Percentiles rank a stretch among this genome's conserved stretches.
phyloP scores from a whole-genome alignment of 2,329 filamentous ascomycete genomes.

The Didymella keratinophila region DNA sequence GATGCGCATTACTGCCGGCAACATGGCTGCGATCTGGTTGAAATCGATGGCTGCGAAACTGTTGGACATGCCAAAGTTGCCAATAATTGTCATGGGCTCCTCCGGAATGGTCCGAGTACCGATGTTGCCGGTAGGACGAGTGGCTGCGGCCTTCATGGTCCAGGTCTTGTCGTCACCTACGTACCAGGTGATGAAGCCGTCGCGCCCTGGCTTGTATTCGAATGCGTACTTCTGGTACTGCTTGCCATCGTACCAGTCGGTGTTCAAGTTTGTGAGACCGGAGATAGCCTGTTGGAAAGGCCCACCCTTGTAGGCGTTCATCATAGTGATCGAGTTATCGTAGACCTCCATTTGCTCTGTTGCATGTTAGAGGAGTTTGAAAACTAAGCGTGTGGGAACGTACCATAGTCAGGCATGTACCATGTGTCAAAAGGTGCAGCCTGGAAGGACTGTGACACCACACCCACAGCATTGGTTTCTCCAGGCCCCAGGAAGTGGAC shows the following conservation, averaged over 20 bases:
- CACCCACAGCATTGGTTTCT: slow-evolving; percentile 63
- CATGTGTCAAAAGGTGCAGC: slow-evolving; percentile 74
- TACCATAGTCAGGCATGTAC: slow-evolving; percentile 67
- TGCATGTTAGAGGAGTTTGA: not conserved
- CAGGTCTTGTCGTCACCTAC: slow-evolving; percentile 71
- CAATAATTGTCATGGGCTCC: slow-evolving; percentile 72
- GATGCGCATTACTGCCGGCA: slow-evolving; percentile 71
- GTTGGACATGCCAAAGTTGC: slow-evolving; percentile 75
- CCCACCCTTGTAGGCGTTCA: slow-evolving; percentile 64
- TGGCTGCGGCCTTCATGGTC: slow-evolving; percentile 66
- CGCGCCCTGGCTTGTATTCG: slow-evolving; percentile 63
- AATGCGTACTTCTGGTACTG: slow-evolving; percentile 65
- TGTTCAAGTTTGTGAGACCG: slow-evolving; percentile 63
- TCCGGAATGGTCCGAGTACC: slow-evolving; percentile 70
- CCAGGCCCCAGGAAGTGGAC: slow-evolving; percentile 61
- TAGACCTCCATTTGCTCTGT: slow-evolving; percentile 71
- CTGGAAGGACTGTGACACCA: slow-evolving; percentile 72
- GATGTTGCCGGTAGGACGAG: slow-evolving; percentile 74
- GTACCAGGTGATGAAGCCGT: slow-evolving; percentile 72
- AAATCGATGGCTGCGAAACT: slow-evolving; percentile 70
- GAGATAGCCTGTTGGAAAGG: slow-evolving; percentile 65
- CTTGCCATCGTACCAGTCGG: slow-evolving; percentile 64
- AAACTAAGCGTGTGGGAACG: slow-evolving; percentile 13
- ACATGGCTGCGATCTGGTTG: slow-evolving; percentile 60
- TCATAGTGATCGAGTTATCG: slow-evolving; percentile 61